Conservation (phyloP, 2,329 filamentous ascomycete genomes). For the Monosporascus ibericus region DNA sequence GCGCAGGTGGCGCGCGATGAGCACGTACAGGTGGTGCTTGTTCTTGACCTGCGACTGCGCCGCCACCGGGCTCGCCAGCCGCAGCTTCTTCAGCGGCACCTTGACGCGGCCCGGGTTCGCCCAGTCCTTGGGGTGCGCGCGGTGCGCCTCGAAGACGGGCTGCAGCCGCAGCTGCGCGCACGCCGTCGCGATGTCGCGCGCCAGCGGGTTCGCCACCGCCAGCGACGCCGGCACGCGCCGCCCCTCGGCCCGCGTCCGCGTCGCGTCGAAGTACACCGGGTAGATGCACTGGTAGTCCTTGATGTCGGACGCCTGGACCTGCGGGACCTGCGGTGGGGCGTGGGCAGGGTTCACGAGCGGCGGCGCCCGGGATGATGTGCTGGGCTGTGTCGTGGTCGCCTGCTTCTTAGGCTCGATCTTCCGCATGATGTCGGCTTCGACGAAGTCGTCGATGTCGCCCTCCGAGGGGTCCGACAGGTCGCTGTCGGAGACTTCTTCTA, state of each 20-base stretch:
- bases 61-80: conserved; percentile 7
- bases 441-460: conserved; percentile 67
- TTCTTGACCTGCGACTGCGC: conserved; percentile 48
- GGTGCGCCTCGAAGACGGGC: conserved; percentile 82
- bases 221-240: conserved; percentile 67
- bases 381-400: conserved; percentile 15
- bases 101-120: conserved; percentile 88
- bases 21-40: conserved; percentile 82
- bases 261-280: conserved; percentile 87
- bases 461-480: conserved; percentile 79
- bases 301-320: conserved; percentile 50
- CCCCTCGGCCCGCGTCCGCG: conserved; percentile 68
- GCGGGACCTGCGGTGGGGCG: conserved; percentile 29
- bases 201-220: conserved; percentile 79
- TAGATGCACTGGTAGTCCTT: conserved; percentile 85
- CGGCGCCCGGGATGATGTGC: conserved; percentile 14
- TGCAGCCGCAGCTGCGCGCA: conserved; percentile 64
- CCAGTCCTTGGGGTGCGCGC: conserved; percentile 95
- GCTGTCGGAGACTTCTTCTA: conserved; percentile 84
- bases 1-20: conserved; percentile 71
- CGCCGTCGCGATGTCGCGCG: conserved; percentile 84
- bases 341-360: conserved; percentile 29
- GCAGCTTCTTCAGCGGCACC: conserved; percentile 58
- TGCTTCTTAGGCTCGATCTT: conserved; percentile 30
- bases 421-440: conserved; percentile 51